phyloP scores from a whole-genome alignment of 2,329 filamentous ascomycete species.

The Penicillium paneum region DNA sequence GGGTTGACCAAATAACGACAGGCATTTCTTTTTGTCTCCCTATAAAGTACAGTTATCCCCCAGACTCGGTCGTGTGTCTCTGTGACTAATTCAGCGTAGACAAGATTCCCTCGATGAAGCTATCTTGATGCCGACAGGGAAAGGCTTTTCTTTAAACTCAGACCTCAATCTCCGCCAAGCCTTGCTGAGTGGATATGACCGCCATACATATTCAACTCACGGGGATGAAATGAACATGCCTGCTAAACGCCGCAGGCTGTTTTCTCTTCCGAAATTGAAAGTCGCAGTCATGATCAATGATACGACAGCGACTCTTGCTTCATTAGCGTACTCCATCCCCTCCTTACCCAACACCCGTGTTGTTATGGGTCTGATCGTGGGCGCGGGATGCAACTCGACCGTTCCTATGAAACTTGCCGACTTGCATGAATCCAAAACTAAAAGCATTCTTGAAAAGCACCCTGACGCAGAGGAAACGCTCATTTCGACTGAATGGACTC shows the following conservation, averaged over 20 bases:
- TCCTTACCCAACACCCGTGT: conserved; percentile 58
- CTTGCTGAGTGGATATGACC: conserved; percentile 38
- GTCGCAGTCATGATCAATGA: conserved; percentile 75
- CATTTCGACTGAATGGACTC: conserved; percentile 78
- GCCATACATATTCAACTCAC: conserved; percentile 41
- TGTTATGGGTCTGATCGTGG: conserved; percentile 72
- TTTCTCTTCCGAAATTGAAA: conserved; percentile 58
- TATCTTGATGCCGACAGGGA: conserved; percentile 52
- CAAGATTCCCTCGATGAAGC: conserved; percentile 51
- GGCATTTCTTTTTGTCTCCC: conserved; percentile 46
- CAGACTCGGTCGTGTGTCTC: background rate
- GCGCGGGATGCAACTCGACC: conserved; percentile 74
- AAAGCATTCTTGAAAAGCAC: conserved; percentile 43
- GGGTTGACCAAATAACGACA: conserved; percentile 35
- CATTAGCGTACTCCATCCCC: conserved; percentile 66
- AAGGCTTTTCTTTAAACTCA: conserved; percentile 46
- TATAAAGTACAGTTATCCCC: conserved; percentile 35
- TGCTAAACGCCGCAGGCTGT: conserved; percentile 30
- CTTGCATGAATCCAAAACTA: conserved; percentile 60
- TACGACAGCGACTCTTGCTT: conserved; percentile 72
- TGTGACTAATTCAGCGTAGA: conserved; percentile 22
- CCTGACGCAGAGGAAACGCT: conserved; percentile 58
- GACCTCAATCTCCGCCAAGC: conserved; percentile 35
- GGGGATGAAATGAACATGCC: conserved; percentile 19
- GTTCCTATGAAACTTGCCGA: conserved; percentile 62